These are phyloP conservation scores for Quercus parvula DNA, from an alignment of 306 rosid species.

Conservation along the genomic window DNA sequence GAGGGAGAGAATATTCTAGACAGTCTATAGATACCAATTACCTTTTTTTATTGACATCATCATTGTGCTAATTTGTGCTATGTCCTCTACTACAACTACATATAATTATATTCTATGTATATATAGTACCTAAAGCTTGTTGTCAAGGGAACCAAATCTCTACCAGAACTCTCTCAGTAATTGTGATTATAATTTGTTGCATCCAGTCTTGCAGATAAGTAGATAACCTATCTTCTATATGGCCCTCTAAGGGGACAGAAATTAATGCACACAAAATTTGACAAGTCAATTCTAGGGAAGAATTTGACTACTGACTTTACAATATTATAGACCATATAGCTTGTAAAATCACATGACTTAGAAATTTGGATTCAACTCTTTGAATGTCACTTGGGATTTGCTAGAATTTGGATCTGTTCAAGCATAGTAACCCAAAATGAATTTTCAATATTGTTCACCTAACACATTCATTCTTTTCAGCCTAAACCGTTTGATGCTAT, in stretches of 20 bases:
- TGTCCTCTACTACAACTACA: background rate
- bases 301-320: background rate
- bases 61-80: background rate
- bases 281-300: background rate
- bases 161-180: background rate
- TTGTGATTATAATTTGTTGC: background rate
- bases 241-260: background rate
- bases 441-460: background rate
- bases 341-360: no score
- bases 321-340: no score
- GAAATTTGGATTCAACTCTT: background rate
- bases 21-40: background rate
- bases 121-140: background rate
- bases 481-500: background rate
- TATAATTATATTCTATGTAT: no score
- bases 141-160: constrained; percentile 2
- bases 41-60: background rate
- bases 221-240: background rate
- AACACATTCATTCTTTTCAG: background rate
- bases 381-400: background rate
- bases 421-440: no score
- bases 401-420: no score
- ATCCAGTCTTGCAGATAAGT: background rate
- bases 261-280: background rate
- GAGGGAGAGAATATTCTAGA: background rate